Evolutionary conservation across 495 filamentous ascomycete genomes (phyloP).

Genomic region (Neurospora intermedia): DNA sequence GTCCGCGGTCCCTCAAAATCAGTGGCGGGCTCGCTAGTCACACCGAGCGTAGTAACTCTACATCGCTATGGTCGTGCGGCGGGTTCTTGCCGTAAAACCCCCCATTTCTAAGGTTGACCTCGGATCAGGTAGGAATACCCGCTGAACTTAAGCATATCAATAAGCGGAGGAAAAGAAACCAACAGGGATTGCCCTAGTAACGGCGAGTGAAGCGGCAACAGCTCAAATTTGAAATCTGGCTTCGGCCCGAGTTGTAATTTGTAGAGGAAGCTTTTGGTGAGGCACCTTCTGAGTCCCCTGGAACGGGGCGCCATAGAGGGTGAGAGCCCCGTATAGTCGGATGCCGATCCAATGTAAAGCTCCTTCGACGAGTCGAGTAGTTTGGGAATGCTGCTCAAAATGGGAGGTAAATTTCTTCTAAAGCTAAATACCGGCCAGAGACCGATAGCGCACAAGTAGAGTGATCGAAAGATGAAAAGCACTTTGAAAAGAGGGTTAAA

Average conservation of each 20-base stretch:
- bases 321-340: constrained; percentile 50
- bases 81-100: too few species aligned
- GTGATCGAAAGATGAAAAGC: constrained; percentile 64
- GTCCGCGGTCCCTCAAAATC: too few species aligned
- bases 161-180: not conserved
- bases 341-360: constrained; percentile 7
- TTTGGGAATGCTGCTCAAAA: not conserved
- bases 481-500: constrained; percentile 67
- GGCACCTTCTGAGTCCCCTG: too few species aligned
- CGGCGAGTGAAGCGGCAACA: too few species aligned
- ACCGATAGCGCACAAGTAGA: constrained; percentile 68
- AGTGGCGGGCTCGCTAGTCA: too few species aligned
- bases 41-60: too few species aligned
- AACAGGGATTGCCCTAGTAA: not conserved
- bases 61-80: too few species aligned
- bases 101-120: too few species aligned
- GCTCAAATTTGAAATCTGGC: too few species aligned
- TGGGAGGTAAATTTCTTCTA: constrained; percentile 11
- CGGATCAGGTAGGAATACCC: not conserved
- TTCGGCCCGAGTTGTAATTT: too few species aligned
- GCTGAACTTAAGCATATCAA: not conserved
- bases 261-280: too few species aligned
- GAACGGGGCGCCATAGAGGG: constrained; percentile 50
- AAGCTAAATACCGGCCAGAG: constrained; percentile 64
- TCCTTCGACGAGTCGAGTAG: not conserved